A percentile compares a stretch with the other conserved stretches of the same genome.
These are phyloP conservation scores for Pascua guehoae DNA, from an alignment of 1,284 basidiomycete species.

Conservation along the genomic window DNA sequence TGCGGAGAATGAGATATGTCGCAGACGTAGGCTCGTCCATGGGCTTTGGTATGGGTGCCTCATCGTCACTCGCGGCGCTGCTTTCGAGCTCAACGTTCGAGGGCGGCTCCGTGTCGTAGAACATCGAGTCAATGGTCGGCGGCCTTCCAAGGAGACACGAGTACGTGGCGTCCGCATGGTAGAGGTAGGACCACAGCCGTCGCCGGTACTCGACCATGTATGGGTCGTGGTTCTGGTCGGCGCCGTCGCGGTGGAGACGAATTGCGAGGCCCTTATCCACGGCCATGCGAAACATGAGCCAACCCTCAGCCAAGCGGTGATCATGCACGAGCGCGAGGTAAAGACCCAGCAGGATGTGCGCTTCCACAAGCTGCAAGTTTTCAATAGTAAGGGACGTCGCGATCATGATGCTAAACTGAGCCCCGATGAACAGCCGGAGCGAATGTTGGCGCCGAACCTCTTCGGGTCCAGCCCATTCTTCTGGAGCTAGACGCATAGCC, in stretches of 20 bases:
- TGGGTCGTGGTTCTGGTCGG: conserved; percentile 60
- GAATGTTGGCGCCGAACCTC: conserved; percentile 67
- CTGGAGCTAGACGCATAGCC: conserved; percentile 77
- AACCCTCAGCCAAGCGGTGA: conserved; percentile 62
- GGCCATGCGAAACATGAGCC: conserved; percentile 86
- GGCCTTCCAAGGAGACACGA: conserved; percentile 87
- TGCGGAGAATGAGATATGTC: conserved; percentile 81
- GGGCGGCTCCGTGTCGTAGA: conserved; percentile 53
- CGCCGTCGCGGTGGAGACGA: conserved; percentile 83
- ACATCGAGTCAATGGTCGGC: conserved; percentile 53
- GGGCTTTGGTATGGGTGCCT: conserved; percentile 30
- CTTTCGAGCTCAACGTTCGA: conserved; percentile 72
- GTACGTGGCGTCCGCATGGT: conserved; percentile 80
- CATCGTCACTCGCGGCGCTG: conserved; percentile 12
- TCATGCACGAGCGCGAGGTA: conserved; percentile 69
- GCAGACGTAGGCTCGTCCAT: conserved; percentile 62
- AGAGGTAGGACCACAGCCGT: conserved; percentile 87
- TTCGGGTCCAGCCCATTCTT: conserved; percentile 68
- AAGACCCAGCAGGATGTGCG: conserved; percentile 76
- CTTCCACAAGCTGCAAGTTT: conserved; percentile 80
- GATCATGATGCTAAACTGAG: conserved; percentile 7
- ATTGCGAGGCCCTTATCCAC: conserved; percentile 86
- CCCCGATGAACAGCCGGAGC: conserved; percentile 79
- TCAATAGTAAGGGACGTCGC: conserved; percentile 80
- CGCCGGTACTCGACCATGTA: conserved; percentile 80